phyloP scores from a whole-genome alignment of 1,284 basidiomycete species.

The Bondarzewia mesenterica region DNA sequence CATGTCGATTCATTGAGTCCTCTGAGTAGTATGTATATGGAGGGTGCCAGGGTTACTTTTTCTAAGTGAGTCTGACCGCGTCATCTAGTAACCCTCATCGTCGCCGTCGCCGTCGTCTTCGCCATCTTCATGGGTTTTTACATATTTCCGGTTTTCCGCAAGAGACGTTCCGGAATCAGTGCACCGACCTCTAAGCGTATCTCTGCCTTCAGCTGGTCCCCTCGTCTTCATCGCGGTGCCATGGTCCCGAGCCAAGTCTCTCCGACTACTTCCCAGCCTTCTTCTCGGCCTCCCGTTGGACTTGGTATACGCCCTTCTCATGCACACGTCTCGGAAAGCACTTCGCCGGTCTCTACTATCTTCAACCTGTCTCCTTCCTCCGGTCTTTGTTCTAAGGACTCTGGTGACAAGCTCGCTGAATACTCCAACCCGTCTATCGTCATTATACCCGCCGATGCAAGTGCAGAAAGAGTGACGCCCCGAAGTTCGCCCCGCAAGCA shows the following conservation, averaged over 20 bases:
- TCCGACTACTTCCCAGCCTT: not conserved
- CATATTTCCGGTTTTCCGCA: constrained; percentile 6
- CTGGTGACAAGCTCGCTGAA: not conserved
- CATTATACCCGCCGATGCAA: not conserved
- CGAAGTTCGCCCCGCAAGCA: not conserved
- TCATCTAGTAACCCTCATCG: not conserved
- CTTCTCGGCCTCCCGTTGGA: not conserved
- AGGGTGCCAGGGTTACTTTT: not conserved
- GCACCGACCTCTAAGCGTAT: not conserved
- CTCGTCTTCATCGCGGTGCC: not conserved
- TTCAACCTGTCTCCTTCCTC: too few relatives aligned
- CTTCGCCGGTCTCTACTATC: not conserved
- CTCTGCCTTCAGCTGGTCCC: not conserved
- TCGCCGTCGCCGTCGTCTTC: constrained; percentile 6
- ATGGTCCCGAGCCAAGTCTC: not conserved
- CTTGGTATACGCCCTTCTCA: not conserved
- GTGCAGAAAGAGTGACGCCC: not conserved
- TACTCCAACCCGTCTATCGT: not conserved
- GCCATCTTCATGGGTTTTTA: constrained; percentile 9
- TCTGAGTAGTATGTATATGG: constrained; percentile 5
- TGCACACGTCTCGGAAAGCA: not conserved
- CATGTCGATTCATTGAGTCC: constrained; percentile 8
- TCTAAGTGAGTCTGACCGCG: not conserved
- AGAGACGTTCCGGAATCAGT: not conserved
- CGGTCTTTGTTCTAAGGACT: not conserved